Conservation (phyloP, 202 grass and related monocot species). For the Brachypodium distachyon region DNA sequence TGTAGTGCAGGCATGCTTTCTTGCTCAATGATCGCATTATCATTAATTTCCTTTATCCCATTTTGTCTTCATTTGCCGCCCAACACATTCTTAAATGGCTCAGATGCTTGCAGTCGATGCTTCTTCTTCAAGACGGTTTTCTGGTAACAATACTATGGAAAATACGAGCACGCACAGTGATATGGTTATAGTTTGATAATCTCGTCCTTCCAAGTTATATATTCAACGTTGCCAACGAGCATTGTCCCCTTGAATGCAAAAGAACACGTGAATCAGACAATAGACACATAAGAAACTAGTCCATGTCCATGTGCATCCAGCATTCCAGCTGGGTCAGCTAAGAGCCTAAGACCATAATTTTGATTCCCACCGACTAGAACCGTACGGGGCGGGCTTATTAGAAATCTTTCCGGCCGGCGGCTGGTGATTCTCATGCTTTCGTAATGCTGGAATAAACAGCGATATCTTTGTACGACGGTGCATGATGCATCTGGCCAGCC, state of each 20-base stretch:
- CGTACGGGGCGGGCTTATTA: slow-evolving; percentile 1
- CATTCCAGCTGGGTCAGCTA: slow-evolving; percentile 24
- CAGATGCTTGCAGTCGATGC: not conserved
- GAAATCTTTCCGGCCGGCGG: slow-evolving; percentile 7
- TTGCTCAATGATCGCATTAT: not conserved
- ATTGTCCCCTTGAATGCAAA: not conserved
- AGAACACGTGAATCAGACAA: not conserved
- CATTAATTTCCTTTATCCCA: not conserved
- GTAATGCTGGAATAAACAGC: not conserved
- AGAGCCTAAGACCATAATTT: not conserved
- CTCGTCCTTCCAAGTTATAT: not conserved
- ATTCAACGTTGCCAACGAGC: not conserved
- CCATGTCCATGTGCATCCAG: not conserved
- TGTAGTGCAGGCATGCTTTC: slow-evolving; percentile 20
- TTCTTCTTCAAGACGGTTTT: not conserved
- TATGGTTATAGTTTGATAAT: too few relatives aligned
- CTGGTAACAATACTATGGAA: not conserved
- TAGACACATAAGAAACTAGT: not conserved
- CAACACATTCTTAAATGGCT: not conserved
- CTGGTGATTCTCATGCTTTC: not conserved
- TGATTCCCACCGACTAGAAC: not conserved
- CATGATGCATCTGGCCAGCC: not conserved
- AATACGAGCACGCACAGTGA: not conserved
- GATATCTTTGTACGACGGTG: not conserved
- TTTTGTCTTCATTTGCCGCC: slow-evolving; percentile 2